Base-by-base conservation (phyloP, 345 rosid species). In the Carallia pectinifolia region DNA sequence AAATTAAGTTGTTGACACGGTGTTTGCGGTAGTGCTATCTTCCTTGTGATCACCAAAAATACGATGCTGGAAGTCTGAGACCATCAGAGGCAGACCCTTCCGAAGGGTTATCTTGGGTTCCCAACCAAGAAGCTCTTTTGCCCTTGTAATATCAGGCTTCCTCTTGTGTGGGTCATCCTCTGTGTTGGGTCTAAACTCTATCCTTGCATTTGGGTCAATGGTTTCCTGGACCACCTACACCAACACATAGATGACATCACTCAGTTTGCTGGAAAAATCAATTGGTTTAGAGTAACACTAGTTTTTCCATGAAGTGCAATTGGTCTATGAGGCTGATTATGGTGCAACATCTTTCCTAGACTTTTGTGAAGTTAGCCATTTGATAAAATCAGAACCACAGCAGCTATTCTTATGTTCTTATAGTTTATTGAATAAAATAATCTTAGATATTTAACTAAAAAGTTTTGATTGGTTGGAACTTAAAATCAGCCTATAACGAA, bases 111-210 rank as follows among this genome's bases (percentile, higher is more conserved):
- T 85, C 81, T 92, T 95, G 13, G 99, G 99, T 76, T 87, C 89
- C 99, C 99, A 95, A 9, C 96, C 97, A 1, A 92, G 92, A 9
- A 80, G 87, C 55, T 92, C 96, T 71, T 95, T 95, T 9, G 99
- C 99, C 75, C 69, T 90, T 30, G 92, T 79, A 62, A 95, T 95
- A 65, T 95, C 97, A 33, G 99, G 99, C 81, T 95, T 95, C 82
- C 99, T 95, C 90, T 95, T 95, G 91, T 95, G 99, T 2, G 99
- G 99, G 76, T 95, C 99, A 65, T 95, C 99, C 61, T 89, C 97
- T 54, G 99, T 95, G 86, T 95, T 95, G 0, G 92, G 91, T 80
- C 75, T 90, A 74, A 95, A 95, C 87, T 90, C 99, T 39, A 95
- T 95, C 81, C 77, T 90, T 39, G 99, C 97, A 72, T 88, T 89